Evolutionary conservation across 1,284 basidiomycete genomes (phyloP), one percentile per base, ranked within the genome.

Genomic region (Agroathelia rolfsii): DNA sequence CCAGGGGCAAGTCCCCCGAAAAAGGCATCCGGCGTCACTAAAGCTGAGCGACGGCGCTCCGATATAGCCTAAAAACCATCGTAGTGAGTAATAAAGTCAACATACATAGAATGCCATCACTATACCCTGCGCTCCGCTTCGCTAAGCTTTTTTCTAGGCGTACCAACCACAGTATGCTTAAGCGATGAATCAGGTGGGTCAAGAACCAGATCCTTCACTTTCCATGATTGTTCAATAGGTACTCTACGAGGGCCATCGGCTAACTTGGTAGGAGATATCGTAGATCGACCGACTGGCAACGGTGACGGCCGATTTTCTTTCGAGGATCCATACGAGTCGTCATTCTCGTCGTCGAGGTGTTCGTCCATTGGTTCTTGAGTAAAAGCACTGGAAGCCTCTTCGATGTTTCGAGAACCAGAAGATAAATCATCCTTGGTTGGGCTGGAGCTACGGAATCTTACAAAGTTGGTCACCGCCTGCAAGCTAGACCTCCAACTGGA

Each of bases 1-100:
- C 72, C 71, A 2, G 72, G 72, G 5, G 64, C 59, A 23, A 62
- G 61, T 8, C 63, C 68, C 14, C 56, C 61, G 47, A 72, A 74
- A 47, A 72, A 73, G 11, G 55, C 53, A 39, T 71, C 69, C 2
- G 64, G 63, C 18, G 64, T 63, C 2, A 51, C 57, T 14, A 76
- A 48, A 0, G 74, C 72, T 28, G 72, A 76, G 5, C 66, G 61
- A 19, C 75, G 53, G 5, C 75, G 63, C 34, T 75, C 73, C 38
- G 67, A 61, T 30, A 78, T 77, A 0, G 72, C 73, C 70, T 73
- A 39, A 14, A 11, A 7, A 20, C 34, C n/a, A n/a, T n/a, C n/a
- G n/a, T 5, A 1, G 13, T 32, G 8, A 27, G 23, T 20, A 14
- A 28, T 23, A 40, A 16, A 35, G 21, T 6, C 3, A 14, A 21